Percentiles rank a stretch among this genome's conserved stretches.
Conservation (phyloP, 2,329 filamentous ascomycete species). For the Pyrenophora teres region DNA sequence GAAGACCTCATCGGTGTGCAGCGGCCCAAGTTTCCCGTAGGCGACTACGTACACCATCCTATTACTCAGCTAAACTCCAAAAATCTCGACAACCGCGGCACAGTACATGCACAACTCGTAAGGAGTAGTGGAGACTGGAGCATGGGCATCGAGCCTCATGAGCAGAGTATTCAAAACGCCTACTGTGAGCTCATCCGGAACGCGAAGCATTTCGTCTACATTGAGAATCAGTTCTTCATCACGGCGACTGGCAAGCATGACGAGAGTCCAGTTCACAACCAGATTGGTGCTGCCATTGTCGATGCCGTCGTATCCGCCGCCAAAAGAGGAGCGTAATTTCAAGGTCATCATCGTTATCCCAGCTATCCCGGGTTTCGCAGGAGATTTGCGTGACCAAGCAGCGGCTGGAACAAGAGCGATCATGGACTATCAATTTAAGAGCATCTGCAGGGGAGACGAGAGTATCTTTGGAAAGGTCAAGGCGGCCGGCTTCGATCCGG, state of each 20-base stretch:
- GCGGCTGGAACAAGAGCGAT: slow-evolving; percentile 85
- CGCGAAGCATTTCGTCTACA: slow-evolving; percentile 92
- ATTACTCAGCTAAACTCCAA: slow-evolving; percentile 71
- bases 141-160: slow-evolving; percentile 76
- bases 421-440: slow-evolving; percentile 99
- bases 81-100: slow-evolving; percentile 63
- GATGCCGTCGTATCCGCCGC: slow-evolving; percentile 82
- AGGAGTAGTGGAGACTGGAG: slow-evolving; percentile 93
- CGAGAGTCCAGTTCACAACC: slow-evolving; percentile 84
- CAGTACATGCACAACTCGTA: slow-evolving; percentile 81
- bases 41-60: slow-evolving; percentile 84
- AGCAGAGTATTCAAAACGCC: slow-evolving; percentile 86
- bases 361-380: slow-evolving; percentile 90
- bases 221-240: slow-evolving; percentile 98
- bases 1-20: slow-evolving; percentile 90
- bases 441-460: slow-evolving; percentile 86
- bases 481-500: slow-evolving; percentile 74
- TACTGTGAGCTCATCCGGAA: slow-evolving; percentile 84
- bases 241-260: slow-evolving; percentile 77
- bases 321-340: slow-evolving; percentile 86
- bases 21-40: slow-evolving; percentile 84
- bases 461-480: slow-evolving; percentile 84
- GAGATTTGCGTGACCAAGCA: slow-evolving; percentile 81
- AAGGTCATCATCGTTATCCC: slow-evolving; percentile 88
- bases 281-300: slow-evolving; percentile 85